Base-by-base conservation (phyloP, 1,139 yeast species). In the Yamadazyma atmosphaerica region DNA sequence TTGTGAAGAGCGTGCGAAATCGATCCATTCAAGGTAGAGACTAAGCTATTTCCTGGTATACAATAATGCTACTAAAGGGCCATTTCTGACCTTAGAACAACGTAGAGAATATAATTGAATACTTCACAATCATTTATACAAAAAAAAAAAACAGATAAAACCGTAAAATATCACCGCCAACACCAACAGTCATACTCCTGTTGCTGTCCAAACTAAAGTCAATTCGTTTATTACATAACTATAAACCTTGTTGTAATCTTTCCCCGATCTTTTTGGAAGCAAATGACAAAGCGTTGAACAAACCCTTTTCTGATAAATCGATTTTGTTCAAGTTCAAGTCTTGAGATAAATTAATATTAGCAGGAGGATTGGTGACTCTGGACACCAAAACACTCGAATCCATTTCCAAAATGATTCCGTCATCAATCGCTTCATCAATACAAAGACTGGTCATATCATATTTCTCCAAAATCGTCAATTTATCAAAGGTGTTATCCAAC, bases 371-470 rank as follows among this genome's bases (percentile, higher is more conserved):
- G 24, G 97, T 86, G 13, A 90, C 96, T 61, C 98, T 77, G 14
- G 95, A 79, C 4, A 90, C 92, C 52, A 92, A 86, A 35, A 88
- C 81, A 32, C 84, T 80, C 3, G 95, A 82, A 55, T 92, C 98
- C 30, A 89, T 84, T 63, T 92, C 98, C 51, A 94, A 74, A 45
- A 94, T 82, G 47, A 92, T 81, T 19, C 98, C 96, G 52, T 86
- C 94, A 59, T 92, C 98, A 40, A 92, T 73, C 17, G 95, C 78
- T 65, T 92, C 98, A 61, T 92, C 98, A 34, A 90, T 77, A 8
- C 95, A 88, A 60, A 92, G 76, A 35, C 87, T 74, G 36, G 89
- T 83, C 71, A 87, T 72, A 61, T 92, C 99, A 58, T 84, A 92
- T 60, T 85, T 80, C 49, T 87, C 96, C 54, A 84, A 75, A 34